Evolutionary conservation across 2,329 filamentous ascomycete species (phyloP).

Genomic region (Paraphaeosphaeria minitans): DNA sequence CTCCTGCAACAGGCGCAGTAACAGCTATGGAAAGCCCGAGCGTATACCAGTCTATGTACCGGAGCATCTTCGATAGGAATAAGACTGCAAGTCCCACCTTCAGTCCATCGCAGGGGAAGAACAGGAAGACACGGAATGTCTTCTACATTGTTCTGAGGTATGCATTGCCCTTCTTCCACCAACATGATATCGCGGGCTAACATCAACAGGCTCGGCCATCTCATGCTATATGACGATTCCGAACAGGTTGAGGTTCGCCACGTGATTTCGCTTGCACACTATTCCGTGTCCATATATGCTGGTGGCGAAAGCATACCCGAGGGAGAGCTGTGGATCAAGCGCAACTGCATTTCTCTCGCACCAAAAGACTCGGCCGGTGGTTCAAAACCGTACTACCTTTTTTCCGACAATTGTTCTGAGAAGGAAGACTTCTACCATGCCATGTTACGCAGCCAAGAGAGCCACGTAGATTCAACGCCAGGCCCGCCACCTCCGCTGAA

Average conservation of each 20-base stretch:
- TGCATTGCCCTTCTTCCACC: slow-evolving; percentile 24
- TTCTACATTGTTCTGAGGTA: slow-evolving; percentile 92
- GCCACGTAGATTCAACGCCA: slow-evolving; percentile 59
- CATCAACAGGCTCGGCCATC: slow-evolving; percentile 67
- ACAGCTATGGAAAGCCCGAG: slow-evolving; percentile 83
- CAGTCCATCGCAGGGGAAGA: slow-evolving; percentile 58
- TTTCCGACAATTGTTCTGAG: slow-evolving; percentile 91
- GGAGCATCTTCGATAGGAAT: slow-evolving; percentile 85
- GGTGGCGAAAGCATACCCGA: slow-evolving; percentile 80
- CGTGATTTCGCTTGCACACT: slow-evolving; percentile 89
- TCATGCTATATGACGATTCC: slow-evolving; percentile 97
- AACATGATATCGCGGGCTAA: slow-evolving; percentile 12
- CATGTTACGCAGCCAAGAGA: slow-evolving; percentile 81
- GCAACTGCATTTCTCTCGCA: slow-evolving; percentile 84
- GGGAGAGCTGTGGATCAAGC: slow-evolving; percentile 93
- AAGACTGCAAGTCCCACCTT: slow-evolving; percentile 63
- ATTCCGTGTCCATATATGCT: slow-evolving; percentile 82
- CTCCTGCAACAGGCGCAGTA: slow-evolving; percentile 73
- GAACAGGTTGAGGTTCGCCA: slow-evolving; percentile 95
- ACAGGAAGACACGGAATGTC: slow-evolving; percentile 76
- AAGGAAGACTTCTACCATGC: slow-evolving; percentile 99
- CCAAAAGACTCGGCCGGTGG: slow-evolving; percentile 63
- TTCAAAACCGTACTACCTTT: slow-evolving; percentile 88
- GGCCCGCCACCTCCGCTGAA: slow-evolving; percentile 71
- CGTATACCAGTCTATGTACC: slow-evolving; percentile 98